Conservation (phyloP, 2,329 filamentous ascomycete species). For the Paracoccidioides brasiliensis region DNA sequence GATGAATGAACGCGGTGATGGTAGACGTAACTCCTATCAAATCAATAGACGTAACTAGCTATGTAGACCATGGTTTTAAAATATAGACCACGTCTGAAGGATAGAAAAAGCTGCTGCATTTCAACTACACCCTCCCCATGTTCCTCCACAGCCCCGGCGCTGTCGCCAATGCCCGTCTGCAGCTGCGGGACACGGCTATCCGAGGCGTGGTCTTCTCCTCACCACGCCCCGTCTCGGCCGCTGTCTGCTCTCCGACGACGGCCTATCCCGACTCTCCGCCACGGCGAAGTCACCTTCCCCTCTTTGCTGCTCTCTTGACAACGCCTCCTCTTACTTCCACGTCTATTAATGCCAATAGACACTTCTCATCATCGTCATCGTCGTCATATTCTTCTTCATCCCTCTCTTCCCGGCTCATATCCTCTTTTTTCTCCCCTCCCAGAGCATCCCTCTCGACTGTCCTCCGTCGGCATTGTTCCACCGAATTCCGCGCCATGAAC, state of each 20-base stretch:
- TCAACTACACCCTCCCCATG: no score
- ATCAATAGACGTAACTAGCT: no score
- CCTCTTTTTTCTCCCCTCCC: neutral
- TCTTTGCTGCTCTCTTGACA: neutral
- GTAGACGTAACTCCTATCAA: no score
- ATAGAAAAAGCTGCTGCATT: no score
- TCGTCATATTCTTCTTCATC: neutral
- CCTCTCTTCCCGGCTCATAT: neutral
- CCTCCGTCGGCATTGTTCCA: constrained; percentile 26
- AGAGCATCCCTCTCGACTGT: constrained; percentile 12
- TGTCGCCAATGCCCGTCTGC: no score
- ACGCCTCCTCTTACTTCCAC: neutral
- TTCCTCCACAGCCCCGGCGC: no score
- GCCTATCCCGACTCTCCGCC: neutral
- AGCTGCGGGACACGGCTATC: no score
- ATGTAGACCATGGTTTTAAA: no score
- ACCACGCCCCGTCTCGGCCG: neutral
- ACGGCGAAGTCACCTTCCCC: neutral
- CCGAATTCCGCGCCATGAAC: constrained; percentile 32
- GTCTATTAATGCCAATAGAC: neutral
- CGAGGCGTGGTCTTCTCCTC: no score
- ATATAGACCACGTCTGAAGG: no score
- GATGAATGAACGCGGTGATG: no score
- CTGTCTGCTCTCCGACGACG: neutral
- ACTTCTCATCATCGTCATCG: neutral